Percentiles rank a stretch among this genome's conserved stretches.
Conservation (phyloP, 106 monocot genomes). For the Acorus gramineus region DNA sequence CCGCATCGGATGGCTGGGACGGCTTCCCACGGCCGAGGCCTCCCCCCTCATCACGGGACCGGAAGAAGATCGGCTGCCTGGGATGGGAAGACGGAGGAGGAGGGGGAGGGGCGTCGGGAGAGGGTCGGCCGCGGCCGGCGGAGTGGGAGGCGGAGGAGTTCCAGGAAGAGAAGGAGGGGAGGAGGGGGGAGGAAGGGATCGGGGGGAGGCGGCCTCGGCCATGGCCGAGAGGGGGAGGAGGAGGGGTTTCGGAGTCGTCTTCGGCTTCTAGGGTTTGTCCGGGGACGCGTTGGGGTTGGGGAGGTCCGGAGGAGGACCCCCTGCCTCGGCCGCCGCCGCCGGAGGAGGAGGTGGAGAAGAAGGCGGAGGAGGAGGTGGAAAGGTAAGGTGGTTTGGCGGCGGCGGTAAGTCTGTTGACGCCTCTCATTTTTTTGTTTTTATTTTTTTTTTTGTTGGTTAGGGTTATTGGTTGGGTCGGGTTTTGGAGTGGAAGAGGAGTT, state of each 20-base stretch:
- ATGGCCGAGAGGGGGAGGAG: slow-evolving; percentile 14
- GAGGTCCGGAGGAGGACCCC: not conserved
- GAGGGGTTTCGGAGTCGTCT: slow-evolving; percentile 1
- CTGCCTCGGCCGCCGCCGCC: slow-evolving; percentile 26
- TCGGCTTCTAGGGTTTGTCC: slow-evolving; percentile 4
- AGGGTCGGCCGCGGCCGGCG: slow-evolving; percentile 23
- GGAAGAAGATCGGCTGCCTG: slow-evolving; percentile 39
- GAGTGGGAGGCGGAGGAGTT: not conserved
- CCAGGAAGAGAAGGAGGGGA: not conserved
- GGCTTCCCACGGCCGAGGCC: slow-evolving; percentile 57
- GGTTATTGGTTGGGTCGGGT: too few relatives aligned
- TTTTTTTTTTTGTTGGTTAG: too few relatives aligned
- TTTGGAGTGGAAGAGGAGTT: too few relatives aligned
- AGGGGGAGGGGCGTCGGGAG: not conserved
- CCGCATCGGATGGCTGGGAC: not conserved
- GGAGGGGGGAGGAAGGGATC: slow-evolving; percentile 1
- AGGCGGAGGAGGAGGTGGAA: slow-evolving; percentile 8
- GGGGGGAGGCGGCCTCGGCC: slow-evolving; percentile 1
- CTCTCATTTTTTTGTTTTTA: too few relatives aligned
- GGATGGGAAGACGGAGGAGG: slow-evolving; percentile 2
- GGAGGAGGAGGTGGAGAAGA: slow-evolving; percentile 16
- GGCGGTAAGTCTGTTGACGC: not conserved
- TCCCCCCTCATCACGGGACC: slow-evolving; percentile 2
- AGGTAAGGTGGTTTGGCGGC: slow-evolving; percentile 17
- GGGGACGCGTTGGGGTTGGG: slow-evolving; percentile 3